phyloP scores from a whole-genome alignment of 192 early-diverging fungal genomes.

The Paraglomus occultum region DNA sequence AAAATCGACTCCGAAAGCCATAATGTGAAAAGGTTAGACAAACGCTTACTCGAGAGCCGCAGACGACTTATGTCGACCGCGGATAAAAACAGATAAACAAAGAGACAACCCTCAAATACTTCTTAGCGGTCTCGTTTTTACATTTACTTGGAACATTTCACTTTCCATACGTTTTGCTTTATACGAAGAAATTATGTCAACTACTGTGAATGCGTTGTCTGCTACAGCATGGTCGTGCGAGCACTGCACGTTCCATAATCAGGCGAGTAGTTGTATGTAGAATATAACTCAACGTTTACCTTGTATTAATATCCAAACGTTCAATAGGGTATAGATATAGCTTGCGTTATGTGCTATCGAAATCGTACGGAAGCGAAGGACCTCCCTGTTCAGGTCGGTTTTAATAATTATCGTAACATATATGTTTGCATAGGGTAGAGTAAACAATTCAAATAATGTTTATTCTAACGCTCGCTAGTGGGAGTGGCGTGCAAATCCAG shows the following conservation, averaged over 20 bases:
- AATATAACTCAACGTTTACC: not conserved
- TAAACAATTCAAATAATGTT: not conserved
- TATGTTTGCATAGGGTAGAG: not conserved
- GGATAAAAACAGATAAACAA: too few species aligned
- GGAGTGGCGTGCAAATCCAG: constrained; percentile 31
- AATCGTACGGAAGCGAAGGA: constrained; percentile 27
- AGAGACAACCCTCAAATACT: too few species aligned
- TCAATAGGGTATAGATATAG: constrained; percentile 18
- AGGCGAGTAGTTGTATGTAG: not conserved
- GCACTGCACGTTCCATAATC: constrained; percentile 16
- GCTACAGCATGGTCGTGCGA: constrained; percentile 11
- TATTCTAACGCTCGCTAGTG: constrained; percentile 1
- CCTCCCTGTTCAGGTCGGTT: constrained; percentile 27
- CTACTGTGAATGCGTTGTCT: too few species aligned
- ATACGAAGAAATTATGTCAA: too few species aligned
- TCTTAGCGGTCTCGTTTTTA: too few species aligned
- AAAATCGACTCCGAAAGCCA: too few species aligned
- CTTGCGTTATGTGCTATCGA: constrained; percentile 20
- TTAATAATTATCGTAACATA: not conserved
- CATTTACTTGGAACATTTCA: too few species aligned
- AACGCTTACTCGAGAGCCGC: too few species aligned
- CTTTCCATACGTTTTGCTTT: too few species aligned
- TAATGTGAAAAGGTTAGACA: too few species aligned
- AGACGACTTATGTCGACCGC: too few species aligned
- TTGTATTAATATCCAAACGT: not conserved